A percentile compares a stretch with the other conserved stretches of the same genome.
Conservation (phyloP, 2,329 filamentous ascomycete species). For the Trichophyton rubrum region DNA sequence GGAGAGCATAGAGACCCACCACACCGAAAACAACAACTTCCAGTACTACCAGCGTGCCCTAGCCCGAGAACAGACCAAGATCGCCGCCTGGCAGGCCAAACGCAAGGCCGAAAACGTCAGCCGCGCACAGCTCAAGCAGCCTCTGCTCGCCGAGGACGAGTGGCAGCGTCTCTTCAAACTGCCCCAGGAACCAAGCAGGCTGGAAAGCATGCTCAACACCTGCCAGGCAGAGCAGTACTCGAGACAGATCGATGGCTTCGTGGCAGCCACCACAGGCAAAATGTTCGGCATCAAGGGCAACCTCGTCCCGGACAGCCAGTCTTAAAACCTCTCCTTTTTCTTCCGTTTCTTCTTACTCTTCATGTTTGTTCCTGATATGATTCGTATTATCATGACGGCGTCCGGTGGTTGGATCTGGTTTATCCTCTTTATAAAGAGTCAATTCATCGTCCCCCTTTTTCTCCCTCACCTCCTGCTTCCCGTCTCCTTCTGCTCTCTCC, state of each 20-base stretch:
- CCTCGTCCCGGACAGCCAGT: constrained; percentile 45
- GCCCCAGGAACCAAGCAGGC: constrained; percentile 79
- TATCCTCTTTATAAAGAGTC: not conserved
- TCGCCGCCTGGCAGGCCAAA: constrained; percentile 91
- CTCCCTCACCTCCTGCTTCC: not conserved
- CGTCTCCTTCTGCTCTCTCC: not conserved
- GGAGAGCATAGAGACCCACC: constrained; percentile 93
- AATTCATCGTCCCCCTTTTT: not conserved
- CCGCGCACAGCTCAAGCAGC: constrained; percentile 73
- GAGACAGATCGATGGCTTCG: constrained; percentile 92
- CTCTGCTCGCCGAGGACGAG: constrained; percentile 84
- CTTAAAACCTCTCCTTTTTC: constrained; percentile 11
- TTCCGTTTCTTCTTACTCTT: not conserved
- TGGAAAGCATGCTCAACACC: constrained; percentile 89
- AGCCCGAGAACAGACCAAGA: constrained; percentile 89
- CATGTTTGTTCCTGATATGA: not conserved
- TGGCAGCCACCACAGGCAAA: constrained; percentile 80
- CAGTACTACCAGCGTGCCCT: constrained; percentile 93
- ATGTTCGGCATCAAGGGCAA: constrained; percentile 89
- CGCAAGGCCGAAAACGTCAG: constrained; percentile 90
- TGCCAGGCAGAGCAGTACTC: constrained; percentile 97
- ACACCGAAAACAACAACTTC: constrained; percentile 98
- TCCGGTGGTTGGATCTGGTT: not conserved
- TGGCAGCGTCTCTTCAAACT: constrained; percentile 98
- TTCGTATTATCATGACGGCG: not conserved